Evolutionary conservation across 345 rosid genomes (phyloP).

Genomic region (Camelina hispida): DNA sequence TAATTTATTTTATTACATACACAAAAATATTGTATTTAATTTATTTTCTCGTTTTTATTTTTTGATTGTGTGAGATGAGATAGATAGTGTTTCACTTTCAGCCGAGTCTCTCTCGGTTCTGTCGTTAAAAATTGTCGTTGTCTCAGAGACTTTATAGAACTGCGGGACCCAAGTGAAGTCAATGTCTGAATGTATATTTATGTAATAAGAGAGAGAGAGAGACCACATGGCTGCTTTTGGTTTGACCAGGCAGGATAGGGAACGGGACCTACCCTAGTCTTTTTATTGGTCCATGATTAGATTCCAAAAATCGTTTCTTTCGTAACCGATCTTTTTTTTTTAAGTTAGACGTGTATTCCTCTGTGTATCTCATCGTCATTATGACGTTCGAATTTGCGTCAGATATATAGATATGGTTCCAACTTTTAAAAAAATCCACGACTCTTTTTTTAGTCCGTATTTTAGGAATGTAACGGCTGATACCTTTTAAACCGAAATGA

Average conservation of each 20-base stretch:
- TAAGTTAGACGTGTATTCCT: conserved; percentile 23
- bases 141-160: conserved; percentile 36
- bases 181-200: conserved; percentile 23
- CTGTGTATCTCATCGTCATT: conserved; percentile 31
- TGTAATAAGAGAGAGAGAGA: neutral
- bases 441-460: neutral
- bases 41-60: too few species aligned
- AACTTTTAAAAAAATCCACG: neutral
- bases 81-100: conserved; percentile 39
- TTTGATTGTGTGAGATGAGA: neutral
- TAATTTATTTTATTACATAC: too few species aligned
- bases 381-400: conserved; percentile 26
- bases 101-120: conserved; percentile 44
- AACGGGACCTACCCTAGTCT: conserved; percentile 25
- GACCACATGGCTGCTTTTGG: conserved; percentile 46
- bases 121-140: conserved; percentile 37
- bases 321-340: conserved; percentile 20
- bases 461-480: neutral
- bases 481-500: neutral
- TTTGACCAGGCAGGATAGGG: conserved; percentile 24
- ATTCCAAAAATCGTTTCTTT: conserved; percentile 32
- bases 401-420: neutral
- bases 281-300: conserved; percentile 39
- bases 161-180: conserved; percentile 42
- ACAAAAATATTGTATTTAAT: too few species aligned